phyloP scores from a whole-genome alignment of 306 rosid species.

The Datisca glomerata region DNA sequence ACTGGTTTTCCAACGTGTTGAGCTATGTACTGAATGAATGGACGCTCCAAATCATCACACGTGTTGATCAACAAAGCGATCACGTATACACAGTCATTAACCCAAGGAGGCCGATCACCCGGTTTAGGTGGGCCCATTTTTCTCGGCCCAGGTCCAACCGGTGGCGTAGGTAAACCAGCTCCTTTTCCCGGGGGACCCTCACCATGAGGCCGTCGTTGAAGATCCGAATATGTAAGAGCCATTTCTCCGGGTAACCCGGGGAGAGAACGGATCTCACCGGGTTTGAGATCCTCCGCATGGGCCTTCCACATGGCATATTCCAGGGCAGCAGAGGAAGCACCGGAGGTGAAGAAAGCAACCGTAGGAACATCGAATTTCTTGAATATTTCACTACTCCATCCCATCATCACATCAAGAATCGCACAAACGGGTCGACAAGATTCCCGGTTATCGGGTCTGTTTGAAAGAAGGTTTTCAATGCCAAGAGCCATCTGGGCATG shows the following conservation, averaged over 20 bases:
- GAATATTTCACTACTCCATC: conserved; percentile 28
- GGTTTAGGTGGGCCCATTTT: conserved; percentile 25
- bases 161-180: not conserved
- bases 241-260: conserved; percentile 47
- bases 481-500: conserved; percentile 9
- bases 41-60: conserved; percentile 52
- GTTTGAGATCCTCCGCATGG: conserved; percentile 23
- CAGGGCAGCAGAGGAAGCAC: conserved; percentile 43
- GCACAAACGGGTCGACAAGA: conserved; percentile 34
- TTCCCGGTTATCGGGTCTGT: conserved; percentile 1
- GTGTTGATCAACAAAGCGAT: conserved; percentile 49
- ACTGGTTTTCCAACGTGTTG: conserved; percentile 28
- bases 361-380: conserved; percentile 29
- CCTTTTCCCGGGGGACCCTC: not conserved
- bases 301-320: conserved; percentile 46
- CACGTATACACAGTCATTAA: conserved; percentile 10
- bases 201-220: conserved; percentile 11
- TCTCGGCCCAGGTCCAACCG: not conserved
- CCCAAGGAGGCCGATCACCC: conserved; percentile 29
- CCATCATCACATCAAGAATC: conserved; percentile 42
- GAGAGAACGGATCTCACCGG: conserved; percentile 27
- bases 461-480: conserved; percentile 24
- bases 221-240: conserved; percentile 25
- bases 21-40: conserved; percentile 27
- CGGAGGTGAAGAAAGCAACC: conserved; percentile 46